Evolutionary conservation across 1,284 basidiomycete genomes (phyloP).

Genomic region (Filobasidium uniguttulatum): DNA sequence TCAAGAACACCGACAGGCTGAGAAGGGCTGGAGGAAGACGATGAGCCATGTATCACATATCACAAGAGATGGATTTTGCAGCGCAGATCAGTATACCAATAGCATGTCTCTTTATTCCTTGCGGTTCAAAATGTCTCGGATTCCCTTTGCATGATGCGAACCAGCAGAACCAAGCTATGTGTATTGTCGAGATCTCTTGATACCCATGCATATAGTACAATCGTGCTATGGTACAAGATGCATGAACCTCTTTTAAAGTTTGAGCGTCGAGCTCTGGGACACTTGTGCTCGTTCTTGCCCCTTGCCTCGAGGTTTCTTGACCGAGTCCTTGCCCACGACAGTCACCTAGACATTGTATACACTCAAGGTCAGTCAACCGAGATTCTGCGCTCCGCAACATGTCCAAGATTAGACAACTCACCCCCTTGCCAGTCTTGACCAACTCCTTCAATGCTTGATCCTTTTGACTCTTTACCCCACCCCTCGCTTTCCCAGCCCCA

Average conservation of each 20-base stretch:
- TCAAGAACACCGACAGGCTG: slow-evolving; percentile 35
- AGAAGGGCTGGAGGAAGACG: slow-evolving; percentile 23
- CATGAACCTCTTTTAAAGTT: not conserved
- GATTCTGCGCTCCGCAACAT: not conserved
- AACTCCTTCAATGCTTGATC: slow-evolving; percentile 61
- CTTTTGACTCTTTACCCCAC: slow-evolving; percentile 58
- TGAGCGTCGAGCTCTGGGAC: slow-evolving; percentile 5
- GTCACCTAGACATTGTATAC: slow-evolving; percentile 47
- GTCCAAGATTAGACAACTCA: slow-evolving; percentile 12
- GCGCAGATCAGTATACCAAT: not conserved
- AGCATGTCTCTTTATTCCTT: too few species aligned
- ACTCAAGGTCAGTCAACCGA: not conserved
- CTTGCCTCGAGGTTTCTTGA: slow-evolving; percentile 20
- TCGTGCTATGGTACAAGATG: too few species aligned
- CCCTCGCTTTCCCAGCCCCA: slow-evolving; percentile 31
- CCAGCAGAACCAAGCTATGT: not conserved
- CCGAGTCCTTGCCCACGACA: slow-evolving; percentile 58
- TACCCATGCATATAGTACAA: not conserved
- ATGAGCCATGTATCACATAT: slow-evolving; percentile 1
- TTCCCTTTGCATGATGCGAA: too few species aligned
- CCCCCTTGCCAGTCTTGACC: slow-evolving; percentile 67
- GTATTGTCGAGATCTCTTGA: not conserved
- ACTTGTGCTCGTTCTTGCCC: not conserved
- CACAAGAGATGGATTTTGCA: not conserved
- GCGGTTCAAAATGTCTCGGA: too few species aligned